These are phyloP conservation scores for Trichoderma arundinaceum DNA, from an alignment of 2,329 filamentous ascomycete genomes.

Conservation along the genomic window DNA sequence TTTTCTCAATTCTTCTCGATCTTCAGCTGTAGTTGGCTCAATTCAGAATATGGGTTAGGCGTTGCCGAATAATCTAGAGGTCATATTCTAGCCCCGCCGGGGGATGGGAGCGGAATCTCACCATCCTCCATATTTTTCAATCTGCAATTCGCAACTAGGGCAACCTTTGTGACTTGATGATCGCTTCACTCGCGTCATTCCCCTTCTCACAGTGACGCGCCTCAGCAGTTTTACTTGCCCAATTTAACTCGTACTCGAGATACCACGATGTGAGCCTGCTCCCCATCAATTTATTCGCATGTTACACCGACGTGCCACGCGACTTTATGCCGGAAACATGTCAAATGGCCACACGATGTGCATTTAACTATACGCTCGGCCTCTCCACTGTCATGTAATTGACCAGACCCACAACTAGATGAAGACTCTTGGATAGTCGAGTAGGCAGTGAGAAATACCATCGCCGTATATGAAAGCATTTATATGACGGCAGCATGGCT, in stretches of 20 bases:
- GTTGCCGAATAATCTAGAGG: too few species aligned
- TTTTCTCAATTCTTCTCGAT: too few species aligned
- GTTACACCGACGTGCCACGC: constrained; percentile 19
- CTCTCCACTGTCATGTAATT: constrained; percentile 16
- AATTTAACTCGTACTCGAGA: background rate
- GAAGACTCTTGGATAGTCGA: background rate
- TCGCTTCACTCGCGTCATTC: background rate
- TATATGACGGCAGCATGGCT: background rate
- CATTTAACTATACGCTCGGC: constrained; percentile 16
- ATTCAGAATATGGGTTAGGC: too few species aligned
- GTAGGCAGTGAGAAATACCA: background rate
- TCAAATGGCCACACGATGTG: constrained; percentile 11
- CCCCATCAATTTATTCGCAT: constrained; percentile 17
- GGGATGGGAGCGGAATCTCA: too few species aligned
- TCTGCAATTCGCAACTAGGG: constrained; percentile 4
- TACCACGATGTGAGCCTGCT: background rate
- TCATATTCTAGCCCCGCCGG: too few species aligned
- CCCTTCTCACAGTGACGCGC: background rate
- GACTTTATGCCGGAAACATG: constrained; percentile 14
- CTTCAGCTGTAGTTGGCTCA: too few species aligned
- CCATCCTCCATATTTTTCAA: constrained; percentile 27
- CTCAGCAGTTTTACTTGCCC: background rate
- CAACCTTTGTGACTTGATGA: constrained; percentile 11
- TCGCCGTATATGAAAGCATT: background rate
- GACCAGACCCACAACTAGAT: constrained; percentile 17